phyloP scores from a whole-genome alignment of 2,329 filamentous ascomycete species.

The Exophiala dermatitidis region DNA sequence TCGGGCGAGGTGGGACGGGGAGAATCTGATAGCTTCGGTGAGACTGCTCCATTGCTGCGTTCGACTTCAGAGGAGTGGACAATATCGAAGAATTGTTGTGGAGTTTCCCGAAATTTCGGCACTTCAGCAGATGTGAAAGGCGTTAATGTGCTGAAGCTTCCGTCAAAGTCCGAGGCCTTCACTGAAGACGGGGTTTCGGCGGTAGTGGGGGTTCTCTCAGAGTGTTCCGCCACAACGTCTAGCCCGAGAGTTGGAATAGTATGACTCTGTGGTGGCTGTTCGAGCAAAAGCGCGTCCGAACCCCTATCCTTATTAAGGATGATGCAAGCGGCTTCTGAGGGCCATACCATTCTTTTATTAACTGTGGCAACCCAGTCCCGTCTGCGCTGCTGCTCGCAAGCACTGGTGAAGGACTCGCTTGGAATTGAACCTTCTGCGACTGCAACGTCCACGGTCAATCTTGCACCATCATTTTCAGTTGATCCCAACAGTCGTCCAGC shows the following conservation, averaged over 20 bases:
- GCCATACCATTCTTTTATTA: too few relatives aligned
- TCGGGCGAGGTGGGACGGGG: too few relatives aligned
- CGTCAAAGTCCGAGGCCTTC: background rate
- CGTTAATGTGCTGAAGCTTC: background rate
- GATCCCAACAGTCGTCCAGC: too few relatives aligned
- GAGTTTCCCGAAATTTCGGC: background rate
- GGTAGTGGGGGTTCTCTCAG: background rate
- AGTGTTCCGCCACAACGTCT: background rate
- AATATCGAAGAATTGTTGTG: background rate
- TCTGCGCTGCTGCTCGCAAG: too few relatives aligned
- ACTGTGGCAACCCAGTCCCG: too few relatives aligned
- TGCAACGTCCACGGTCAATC: too few relatives aligned
- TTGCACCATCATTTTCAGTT: too few relatives aligned
- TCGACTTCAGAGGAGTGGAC: background rate
- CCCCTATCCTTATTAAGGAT: too few relatives aligned
- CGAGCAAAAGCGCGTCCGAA: background rate
- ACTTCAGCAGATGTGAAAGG: background rate
- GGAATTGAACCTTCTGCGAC: too few relatives aligned
- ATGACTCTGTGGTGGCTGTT: background rate
- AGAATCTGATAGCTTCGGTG: too few relatives aligned
- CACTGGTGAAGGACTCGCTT: too few relatives aligned
- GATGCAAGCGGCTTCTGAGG: too few relatives aligned
- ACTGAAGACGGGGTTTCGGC: background rate
- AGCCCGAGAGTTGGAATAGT: background rate
- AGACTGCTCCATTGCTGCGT: background rate